These are phyloP conservation scores for Sambucus nigra DNA, from an alignment of 129 eudicot species.

Conservation along the genomic window DNA sequence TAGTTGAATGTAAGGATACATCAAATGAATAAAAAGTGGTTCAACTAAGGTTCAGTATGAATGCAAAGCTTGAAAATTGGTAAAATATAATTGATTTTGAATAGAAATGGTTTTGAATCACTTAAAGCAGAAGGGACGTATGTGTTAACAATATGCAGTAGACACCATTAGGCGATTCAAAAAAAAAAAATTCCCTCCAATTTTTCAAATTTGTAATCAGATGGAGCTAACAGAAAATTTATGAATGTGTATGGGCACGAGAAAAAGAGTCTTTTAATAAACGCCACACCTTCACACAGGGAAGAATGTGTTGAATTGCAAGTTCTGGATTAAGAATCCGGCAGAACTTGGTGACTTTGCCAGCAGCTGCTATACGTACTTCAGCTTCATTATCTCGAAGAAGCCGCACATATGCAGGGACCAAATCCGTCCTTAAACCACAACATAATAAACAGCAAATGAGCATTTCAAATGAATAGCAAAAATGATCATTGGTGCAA, in stretches of 20 bases:
- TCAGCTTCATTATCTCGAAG: constrained; percentile 99
- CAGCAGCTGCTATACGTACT: constrained; percentile 99
- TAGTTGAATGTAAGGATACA: neutral
- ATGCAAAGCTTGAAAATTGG: too few species aligned
- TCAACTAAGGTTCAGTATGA: too few species aligned
- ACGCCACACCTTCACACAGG: constrained; percentile 82
- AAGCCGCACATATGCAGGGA: constrained; percentile 96
- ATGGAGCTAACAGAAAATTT: neutral
- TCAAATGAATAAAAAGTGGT: neutral
- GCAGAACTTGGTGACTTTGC: constrained; percentile 91
- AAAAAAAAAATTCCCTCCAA: too few species aligned
- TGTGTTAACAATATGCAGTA: too few species aligned
- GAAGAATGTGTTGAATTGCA: constrained; percentile 95
- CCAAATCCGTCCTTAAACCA: constrained; percentile 71
- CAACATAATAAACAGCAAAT: neutral
- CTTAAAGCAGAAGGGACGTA: too few species aligned
- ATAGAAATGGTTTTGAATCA: too few species aligned
- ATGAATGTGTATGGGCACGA: neutral
- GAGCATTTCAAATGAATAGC: constrained; percentile 6
- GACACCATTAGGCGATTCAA: too few species aligned
- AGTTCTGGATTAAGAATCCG: constrained; percentile 88
- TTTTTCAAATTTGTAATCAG: too few species aligned
- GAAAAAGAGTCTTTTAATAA: neutral
- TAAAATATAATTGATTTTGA: too few species aligned
- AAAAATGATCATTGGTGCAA: neutral